Conservation (phyloP, 2,329 filamentous ascomycete species). For the Hypoxylon sp. region DNA sequence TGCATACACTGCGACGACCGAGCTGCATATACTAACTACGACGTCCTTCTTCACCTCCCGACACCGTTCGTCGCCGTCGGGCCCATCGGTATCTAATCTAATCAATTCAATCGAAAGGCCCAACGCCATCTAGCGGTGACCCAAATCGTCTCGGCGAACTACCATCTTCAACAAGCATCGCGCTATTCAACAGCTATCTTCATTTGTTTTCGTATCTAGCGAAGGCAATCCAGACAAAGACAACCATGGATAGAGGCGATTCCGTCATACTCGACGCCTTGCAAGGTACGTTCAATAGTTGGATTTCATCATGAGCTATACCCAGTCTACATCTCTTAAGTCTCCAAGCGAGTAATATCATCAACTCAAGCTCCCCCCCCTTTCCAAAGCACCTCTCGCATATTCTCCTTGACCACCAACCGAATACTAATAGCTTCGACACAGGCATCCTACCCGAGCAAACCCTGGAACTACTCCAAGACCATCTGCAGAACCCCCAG, state of each 20-base stretch:
- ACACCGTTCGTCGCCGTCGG: constrained; percentile 15
- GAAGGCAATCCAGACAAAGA: constrained; percentile 4
- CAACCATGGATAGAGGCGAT: constrained; percentile 46
- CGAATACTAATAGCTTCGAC: background rate
- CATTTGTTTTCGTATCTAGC: background rate
- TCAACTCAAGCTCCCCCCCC: background rate
- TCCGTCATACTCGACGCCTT: constrained; percentile 51
- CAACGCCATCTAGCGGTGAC: constrained; percentile 10
- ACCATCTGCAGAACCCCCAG: constrained; percentile 61
- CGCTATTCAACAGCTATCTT: constrained; percentile 10
- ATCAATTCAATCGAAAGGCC: constrained; percentile 5
- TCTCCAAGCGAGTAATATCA: background rate
- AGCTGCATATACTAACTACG: background rate
- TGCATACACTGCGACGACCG: background rate
- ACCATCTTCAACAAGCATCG: background rate
- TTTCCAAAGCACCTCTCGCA: background rate
- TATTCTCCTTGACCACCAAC: constrained; percentile 8
- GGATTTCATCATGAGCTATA: constrained; percentile 2
- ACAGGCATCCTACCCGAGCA: constrained; percentile 62
- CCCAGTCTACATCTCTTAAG: background rate
- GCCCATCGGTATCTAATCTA: constrained; percentile 21
- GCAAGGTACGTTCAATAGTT: constrained; percentile 47
- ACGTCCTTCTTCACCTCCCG: background rate
- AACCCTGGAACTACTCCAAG: constrained; percentile 61
- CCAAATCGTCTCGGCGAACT: constrained; percentile 1